phyloP scores from a whole-genome alignment of 176 grass and related monocot species.

The Puccinellia tenuiflora region DNA sequence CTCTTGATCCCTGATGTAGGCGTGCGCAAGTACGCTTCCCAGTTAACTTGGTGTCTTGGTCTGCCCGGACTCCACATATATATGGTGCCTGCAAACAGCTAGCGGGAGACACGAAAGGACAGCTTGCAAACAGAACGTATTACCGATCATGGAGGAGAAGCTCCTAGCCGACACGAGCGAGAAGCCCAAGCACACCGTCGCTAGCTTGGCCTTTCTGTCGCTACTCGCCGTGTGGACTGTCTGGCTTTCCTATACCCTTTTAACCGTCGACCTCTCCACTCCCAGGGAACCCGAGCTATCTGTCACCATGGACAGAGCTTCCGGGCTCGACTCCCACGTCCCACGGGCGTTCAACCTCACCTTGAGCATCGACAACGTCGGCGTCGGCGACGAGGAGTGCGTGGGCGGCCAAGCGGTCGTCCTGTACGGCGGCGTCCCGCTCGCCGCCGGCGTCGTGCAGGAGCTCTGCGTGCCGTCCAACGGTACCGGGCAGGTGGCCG shows the following conservation, averaged over 20 bases:
- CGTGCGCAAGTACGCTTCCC: too few species aligned
- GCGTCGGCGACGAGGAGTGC: neutral
- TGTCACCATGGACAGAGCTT: neutral
- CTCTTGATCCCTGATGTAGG: too few species aligned
- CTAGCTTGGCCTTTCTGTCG: neutral
- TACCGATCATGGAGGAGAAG: neutral
- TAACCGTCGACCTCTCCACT: neutral
- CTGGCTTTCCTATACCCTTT: neutral
- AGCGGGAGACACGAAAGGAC: neutral
- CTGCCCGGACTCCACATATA: neutral
- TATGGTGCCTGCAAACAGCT: too few species aligned
- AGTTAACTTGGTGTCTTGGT: neutral
- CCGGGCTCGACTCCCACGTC: neutral
- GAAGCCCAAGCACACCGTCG: neutral
- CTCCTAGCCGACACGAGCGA: neutral
- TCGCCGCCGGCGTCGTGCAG: neutral
- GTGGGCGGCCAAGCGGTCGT: slow-evolving; percentile 3
- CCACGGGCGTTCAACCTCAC: slow-evolving; percentile 13
- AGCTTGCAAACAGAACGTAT: neutral
- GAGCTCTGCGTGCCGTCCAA: neutral
- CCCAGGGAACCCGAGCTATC: neutral
- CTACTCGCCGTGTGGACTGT: neutral
- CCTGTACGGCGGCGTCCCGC: neutral
- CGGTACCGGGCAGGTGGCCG: neutral
- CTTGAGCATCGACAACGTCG: neutral